Percentiles rank a stretch among this genome's conserved stretches.
phyloP scores from a whole-genome alignment of 202 grass and related monocot species.

The Panicum virgatum region DNA sequence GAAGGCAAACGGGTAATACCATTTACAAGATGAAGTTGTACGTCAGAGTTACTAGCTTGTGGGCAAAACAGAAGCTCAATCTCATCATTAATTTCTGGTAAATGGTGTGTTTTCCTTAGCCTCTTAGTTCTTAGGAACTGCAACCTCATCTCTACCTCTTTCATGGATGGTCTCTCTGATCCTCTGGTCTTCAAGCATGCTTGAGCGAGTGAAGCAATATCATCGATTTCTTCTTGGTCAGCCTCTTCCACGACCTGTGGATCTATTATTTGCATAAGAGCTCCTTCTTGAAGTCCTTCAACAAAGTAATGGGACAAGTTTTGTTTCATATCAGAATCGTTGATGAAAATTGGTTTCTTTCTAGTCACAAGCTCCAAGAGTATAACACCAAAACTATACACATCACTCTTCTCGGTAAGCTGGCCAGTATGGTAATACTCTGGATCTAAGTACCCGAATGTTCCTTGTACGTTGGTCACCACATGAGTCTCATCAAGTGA shows the following conservation, averaged over 20 bases:
- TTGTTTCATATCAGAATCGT: not conserved
- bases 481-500: slow-evolving; percentile 27
- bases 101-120: not conserved
- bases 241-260: slow-evolving; percentile 36
- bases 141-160: slow-evolving; percentile 52
- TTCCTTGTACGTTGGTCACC: not conserved
- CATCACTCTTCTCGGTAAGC: slow-evolving; percentile 15
- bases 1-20: not conserved
- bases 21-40: not conserved
- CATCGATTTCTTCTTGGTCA: slow-evolving; percentile 20
- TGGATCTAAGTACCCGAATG: not conserved
- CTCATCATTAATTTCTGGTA: not conserved
- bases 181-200: slow-evolving; percentile 43
- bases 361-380: slow-evolving; percentile 52
- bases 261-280: slow-evolving; percentile 35
- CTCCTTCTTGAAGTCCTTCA: slow-evolving; percentile 1
- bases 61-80: not conserved
- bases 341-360: slow-evolving; percentile 25
- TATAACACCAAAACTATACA: slow-evolving; percentile 45
- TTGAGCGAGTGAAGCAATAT: slow-evolving; percentile 33
- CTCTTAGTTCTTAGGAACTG: slow-evolving; percentile 25
- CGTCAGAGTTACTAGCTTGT: not conserved
- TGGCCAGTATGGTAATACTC: not conserved
- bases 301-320: slow-evolving; percentile 38
- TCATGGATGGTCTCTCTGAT: slow-evolving; percentile 56